Evolutionary conservation across 83 land plant species (phyloP).

Genomic region (Diphasiastrum complanatum): DNA sequence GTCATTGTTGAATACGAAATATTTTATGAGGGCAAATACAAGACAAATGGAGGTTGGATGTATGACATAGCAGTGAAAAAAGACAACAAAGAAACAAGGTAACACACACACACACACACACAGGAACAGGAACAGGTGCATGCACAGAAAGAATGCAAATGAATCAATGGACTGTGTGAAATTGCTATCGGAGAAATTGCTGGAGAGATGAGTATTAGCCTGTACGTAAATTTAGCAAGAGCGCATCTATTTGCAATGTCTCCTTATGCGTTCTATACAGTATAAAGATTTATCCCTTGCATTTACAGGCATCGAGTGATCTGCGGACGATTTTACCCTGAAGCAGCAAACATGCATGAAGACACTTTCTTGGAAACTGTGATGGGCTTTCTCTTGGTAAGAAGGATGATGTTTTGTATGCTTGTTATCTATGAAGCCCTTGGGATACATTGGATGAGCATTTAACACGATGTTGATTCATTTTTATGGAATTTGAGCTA

Average conservation of each 20-base stretch:
- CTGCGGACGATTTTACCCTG: slow-evolving; percentile 32
- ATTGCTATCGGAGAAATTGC: too few species aligned
- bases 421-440: background rate
- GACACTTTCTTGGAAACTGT: slow-evolving; percentile 33
- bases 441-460: too few species aligned
- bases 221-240: too few species aligned
- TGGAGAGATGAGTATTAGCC: too few species aligned
- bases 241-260: too few species aligned
- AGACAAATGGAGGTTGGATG: slow-evolving; percentile 46
- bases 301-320: slow-evolving; percentile 41
- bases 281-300: background rate
- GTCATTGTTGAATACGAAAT: slow-evolving; percentile 31
- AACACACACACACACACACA: background rate
- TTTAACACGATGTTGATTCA: too few species aligned
- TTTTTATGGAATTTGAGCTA: background rate
- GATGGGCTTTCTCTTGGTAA: slow-evolving; percentile 37
- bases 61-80: slow-evolving; percentile 39
- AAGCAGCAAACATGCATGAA: slow-evolving; percentile 36
- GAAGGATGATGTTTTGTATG: background rate
- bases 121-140: background rate
- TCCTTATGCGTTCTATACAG: background rate
- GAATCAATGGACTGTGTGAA: background rate
- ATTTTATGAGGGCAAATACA: slow-evolving; percentile 30
- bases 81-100: slow-evolving; percentile 39
- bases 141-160: background rate